Conservation (phyloP, 2,329 filamentous ascomycete species). For the Epichloe uncinata region DNA sequence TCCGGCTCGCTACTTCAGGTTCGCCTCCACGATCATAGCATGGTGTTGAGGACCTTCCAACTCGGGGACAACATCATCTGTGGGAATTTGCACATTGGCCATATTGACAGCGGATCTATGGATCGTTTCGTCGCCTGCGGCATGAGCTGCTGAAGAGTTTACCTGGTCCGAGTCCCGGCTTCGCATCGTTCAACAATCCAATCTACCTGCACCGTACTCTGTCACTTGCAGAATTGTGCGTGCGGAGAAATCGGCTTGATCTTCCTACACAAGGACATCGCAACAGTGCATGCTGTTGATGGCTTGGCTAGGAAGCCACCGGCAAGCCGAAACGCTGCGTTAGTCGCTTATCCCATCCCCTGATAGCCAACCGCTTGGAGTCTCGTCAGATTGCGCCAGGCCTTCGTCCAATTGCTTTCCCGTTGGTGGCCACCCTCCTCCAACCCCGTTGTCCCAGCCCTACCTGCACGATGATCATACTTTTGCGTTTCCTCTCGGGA, state of each 20-base stretch:
- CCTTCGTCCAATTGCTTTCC: neutral
- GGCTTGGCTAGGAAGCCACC: neutral
- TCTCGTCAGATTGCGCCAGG: neutral
- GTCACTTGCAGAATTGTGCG: neutral
- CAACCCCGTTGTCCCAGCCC: neutral
- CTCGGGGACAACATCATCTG: neutral
- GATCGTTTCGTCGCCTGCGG: neutral
- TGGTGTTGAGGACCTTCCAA: neutral
- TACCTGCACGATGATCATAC: neutral
- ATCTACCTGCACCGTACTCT: neutral
- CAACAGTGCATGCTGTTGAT: neutral
- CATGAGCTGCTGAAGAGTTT: neutral
- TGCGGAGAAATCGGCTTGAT: neutral
- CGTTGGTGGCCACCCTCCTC: neutral
- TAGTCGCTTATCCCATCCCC: constrained; percentile 2
- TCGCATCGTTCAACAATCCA: neutral
- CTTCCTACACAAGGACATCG: neutral
- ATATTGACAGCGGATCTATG: neutral
- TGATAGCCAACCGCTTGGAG: neutral
- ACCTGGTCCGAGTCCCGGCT: neutral
- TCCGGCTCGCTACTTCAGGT: neutral
- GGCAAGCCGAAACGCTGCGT: neutral
- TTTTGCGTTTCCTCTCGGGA: neutral
- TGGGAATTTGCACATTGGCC: neutral
- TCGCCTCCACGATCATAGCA: constrained; percentile 3